Evolutionary conservation across 2,329 filamentous ascomycete genomes (phyloP), one percentile per base, ranked within the genome.

Genomic region (Monosporascus sp.): DNA sequence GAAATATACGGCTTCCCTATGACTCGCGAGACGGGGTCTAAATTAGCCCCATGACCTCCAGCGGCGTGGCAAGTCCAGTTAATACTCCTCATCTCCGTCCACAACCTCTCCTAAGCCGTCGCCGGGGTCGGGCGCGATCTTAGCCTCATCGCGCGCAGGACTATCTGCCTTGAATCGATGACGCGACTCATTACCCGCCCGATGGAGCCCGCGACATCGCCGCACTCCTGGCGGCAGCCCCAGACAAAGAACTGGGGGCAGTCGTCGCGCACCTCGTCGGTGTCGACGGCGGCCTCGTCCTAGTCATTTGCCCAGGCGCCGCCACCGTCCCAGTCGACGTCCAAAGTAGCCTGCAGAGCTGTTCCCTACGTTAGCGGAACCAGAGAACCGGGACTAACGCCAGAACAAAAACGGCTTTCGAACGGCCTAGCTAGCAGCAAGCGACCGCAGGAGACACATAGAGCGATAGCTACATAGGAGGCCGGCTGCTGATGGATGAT

Each of bases 231-330:
- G 50, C 66, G 70, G 49, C 67, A 70, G 18, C 38, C 27, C 68
- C 66, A 71, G 11, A 52, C 31, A 54, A 68, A 68, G 27, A 62
- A 64, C 9, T 67, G 58, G 0, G 65, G 64, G 36, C 25, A 61
- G 3, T 64, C 55, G 17, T 64, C 49, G 1, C 59, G 56, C 27
- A 55, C 63, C 31, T 61, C 55, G 1, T 55, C 20, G 1, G 57
- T 57, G 50, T 69, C 64, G 7, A 67, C 66, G 1, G 48, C 57
- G 1, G 51, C 7, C 48, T 66, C 61, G 37, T 69, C 66, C 15
- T 63, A 57, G 48, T 71, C 65, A 3, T 54, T 62, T 3, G 18
- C 39, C 67, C 67, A 70, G 27, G 56, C 46, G 39, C 61, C 62
- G 0, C 25, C 45, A 0, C 66, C 57, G 17, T 8, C 25, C 25